These are phyloP conservation scores for Barnettozyma salicaria DNA, from an alignment of 805 yeast genomes.

Conservation along the genomic window DNA sequence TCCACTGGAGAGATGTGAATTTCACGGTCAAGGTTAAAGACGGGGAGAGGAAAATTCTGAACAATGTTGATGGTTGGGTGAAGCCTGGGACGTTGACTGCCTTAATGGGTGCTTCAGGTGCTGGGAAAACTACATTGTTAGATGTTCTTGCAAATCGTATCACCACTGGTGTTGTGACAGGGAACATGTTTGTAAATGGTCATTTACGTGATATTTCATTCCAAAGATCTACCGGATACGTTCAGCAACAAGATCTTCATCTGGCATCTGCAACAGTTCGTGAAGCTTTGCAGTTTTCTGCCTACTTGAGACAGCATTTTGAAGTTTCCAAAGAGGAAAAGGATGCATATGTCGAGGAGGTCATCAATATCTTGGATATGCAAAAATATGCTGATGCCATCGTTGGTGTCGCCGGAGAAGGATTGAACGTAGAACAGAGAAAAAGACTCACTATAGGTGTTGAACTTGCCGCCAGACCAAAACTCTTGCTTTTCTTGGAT, in stretches of 20 bases:
- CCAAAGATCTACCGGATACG: constrained; percentile 51
- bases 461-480: constrained; percentile 61
- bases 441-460: constrained; percentile 62
- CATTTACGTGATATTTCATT: constrained; percentile 52
- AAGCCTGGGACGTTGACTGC: constrained; percentile 81
- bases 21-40: constrained; percentile 61
- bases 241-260: constrained; percentile 74
- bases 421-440: constrained; percentile 59
- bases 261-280: constrained; percentile 61
- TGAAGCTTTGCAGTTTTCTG: constrained; percentile 64
- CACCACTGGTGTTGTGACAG: constrained; percentile 64
- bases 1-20: constrained; percentile 74
- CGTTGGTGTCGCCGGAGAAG: constrained; percentile 72
- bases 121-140: constrained; percentile 72
- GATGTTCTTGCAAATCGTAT: constrained; percentile 68
- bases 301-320: constrained; percentile 59
- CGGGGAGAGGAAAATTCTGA: constrained; percentile 54
- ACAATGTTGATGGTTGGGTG: constrained; percentile 74
- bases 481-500: constrained; percentile 52
- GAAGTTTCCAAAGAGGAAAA: constrained; percentile 48
- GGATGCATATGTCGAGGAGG: constrained; percentile 58
- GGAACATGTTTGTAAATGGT: constrained; percentile 66
- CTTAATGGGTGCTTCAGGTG: constrained; percentile 73
- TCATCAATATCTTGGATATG: constrained; percentile 60
- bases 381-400: constrained; percentile 59